phyloP scores from a whole-genome alignment of 345 rosid genomes.

The Linum lewisii region DNA sequence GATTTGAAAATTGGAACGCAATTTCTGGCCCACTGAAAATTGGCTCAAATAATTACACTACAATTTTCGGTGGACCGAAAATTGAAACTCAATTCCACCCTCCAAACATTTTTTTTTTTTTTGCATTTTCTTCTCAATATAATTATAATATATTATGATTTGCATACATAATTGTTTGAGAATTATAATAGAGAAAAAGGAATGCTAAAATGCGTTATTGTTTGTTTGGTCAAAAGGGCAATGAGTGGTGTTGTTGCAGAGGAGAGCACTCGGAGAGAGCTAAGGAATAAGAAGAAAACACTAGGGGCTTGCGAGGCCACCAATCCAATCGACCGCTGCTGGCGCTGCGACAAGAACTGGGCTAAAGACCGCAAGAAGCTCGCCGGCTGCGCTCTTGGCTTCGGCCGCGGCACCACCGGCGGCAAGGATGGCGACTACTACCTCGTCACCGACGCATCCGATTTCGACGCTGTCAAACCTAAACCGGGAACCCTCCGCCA shows the following conservation, averaged over 20 bases:
- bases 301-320: conserved; percentile 3
- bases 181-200: no score
- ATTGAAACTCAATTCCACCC: no score
- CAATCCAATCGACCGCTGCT: conserved; percentile 12
- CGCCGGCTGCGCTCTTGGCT: conserved; percentile 8
- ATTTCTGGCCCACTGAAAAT: no score
- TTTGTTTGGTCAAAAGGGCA: not conserved
- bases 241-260: not conserved
- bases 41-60: no score
- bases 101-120: not conserved
- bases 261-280: not conserved
- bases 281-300: not conserved
- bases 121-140: no score
- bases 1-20: no score
- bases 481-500: conserved; percentile 12
- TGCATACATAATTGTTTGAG: no score
- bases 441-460: conserved; percentile 4
- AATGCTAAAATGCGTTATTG: no score
- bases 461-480: conserved; percentile 5
- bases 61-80: no score
- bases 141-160: no score
- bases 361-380: conserved; percentile 6
- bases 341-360: conserved; percentile 13
- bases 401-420: conserved; percentile 7
- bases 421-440: conserved; percentile 8